Evolutionary conservation across 176 grass and related monocot genomes (phyloP).

Genomic region (Avena atlantica): DNA sequence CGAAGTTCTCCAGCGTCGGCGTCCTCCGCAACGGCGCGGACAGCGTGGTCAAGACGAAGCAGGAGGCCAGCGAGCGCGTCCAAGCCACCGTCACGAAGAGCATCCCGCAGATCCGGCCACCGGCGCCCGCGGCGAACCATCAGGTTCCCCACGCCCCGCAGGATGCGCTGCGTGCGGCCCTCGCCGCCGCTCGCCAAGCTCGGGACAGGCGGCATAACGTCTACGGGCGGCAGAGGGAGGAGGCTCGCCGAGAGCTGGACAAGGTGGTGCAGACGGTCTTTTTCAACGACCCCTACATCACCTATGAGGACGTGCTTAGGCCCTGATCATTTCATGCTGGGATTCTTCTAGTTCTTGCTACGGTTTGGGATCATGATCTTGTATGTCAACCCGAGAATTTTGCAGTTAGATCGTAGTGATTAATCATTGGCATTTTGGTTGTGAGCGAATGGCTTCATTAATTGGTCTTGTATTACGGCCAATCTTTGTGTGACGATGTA

Average conservation of each 20-base stretch:
- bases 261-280: conserved; percentile 42
- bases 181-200: background rate
- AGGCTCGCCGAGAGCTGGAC: conserved; percentile 35
- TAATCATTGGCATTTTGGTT: background rate
- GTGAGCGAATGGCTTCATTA: background rate
- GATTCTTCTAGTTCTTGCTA: background rate
- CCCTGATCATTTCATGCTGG: background rate
- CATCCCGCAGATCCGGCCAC: background rate
- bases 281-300: conserved; percentile 52
- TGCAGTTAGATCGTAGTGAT: background rate
- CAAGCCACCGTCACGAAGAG: background rate
- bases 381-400: too few relatives aligned
- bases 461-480: too few relatives aligned
- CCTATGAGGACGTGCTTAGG: conserved; percentile 29
- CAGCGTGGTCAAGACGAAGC: background rate
- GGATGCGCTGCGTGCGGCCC: background rate
- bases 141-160: background rate
- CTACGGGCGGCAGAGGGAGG: conserved; percentile 5
- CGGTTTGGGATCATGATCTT: too few relatives aligned
- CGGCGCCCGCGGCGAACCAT: background rate
- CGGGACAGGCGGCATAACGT: background rate
- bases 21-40: background rate
- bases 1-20: background rate
- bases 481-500: background rate
- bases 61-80: background rate